phyloP scores from a whole-genome alignment of 2,329 filamentous ascomycete species.

The Exophiala spinifera region DNA sequence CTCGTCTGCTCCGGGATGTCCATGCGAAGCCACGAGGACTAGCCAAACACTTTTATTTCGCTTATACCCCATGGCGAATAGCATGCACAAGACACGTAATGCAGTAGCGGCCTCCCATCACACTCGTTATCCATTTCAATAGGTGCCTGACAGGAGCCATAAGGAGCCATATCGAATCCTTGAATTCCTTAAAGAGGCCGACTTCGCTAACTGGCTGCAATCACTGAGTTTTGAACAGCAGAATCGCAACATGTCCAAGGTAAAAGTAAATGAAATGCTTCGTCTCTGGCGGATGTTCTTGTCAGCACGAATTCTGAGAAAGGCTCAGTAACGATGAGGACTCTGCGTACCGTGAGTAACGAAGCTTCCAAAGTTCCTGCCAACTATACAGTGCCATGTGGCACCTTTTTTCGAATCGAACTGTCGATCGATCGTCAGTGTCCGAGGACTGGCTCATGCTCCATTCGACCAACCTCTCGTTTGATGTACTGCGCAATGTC shows the following conservation, averaged over 20 bases:
- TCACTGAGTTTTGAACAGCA: constrained; percentile 97
- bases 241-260: constrained; percentile 94
- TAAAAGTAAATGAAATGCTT: constrained; percentile 99
- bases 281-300: constrained; percentile 64
- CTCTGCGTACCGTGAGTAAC: constrained; percentile 80
- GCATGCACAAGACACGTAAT: too few species aligned
- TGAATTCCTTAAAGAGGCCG: neutral
- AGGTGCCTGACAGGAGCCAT: neutral
- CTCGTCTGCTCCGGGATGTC: too few species aligned
- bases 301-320: neutral
- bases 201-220: constrained; percentile 1
- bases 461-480: constrained; percentile 64
- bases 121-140: neutral
- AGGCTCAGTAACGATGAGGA: neutral
- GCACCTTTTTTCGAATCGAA: constrained; percentile 96
- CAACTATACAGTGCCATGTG: constrained; percentile 99
- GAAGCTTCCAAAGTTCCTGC: constrained; percentile 97
- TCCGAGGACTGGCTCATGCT: neutral
- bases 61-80: too few species aligned
- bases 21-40: too few species aligned
- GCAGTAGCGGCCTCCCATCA: neutral
- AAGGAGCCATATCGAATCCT: neutral
- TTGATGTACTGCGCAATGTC: constrained; percentile 97
- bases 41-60: too few species aligned
- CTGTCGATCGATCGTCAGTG: constrained; percentile 45